Conservation (phyloP, 441 rosid species). For the Gossypium schwendimanii region DNA sequence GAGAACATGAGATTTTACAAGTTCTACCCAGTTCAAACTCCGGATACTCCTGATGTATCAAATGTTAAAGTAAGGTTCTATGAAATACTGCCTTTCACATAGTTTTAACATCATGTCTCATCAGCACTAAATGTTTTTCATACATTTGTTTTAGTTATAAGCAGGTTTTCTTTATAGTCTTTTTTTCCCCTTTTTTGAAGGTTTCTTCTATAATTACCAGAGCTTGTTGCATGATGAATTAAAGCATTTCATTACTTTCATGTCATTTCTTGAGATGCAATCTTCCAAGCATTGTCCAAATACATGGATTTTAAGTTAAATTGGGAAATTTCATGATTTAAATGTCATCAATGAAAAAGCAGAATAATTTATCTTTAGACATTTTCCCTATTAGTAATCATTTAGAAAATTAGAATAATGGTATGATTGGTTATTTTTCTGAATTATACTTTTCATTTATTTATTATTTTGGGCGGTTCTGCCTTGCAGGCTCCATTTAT, state of each 20-base stretch:
- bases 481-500: conserved; percentile 52
- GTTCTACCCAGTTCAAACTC: conserved; percentile 68
- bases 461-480: background rate
- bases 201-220: background rate
- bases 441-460: no score
- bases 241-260: background rate
- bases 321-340: background rate
- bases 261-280: no score
- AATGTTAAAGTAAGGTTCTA: conserved; percentile 42
- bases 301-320: no score
- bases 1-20: conserved; percentile 67
- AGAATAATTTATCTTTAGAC: background rate
- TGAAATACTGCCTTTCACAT: background rate
- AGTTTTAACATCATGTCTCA: background rate
- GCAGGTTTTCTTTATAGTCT: no score
- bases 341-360: background rate
- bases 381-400: background rate
- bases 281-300: no score
- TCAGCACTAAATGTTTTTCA: background rate
- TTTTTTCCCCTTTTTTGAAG: background rate
- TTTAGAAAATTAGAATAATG: background rate
- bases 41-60: conserved; percentile 66
- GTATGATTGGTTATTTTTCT: background rate
- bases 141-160: no score
- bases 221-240: background rate